phyloP scores from a whole-genome alignment of 2,329 filamentous ascomycete genomes.

The Gliomastix tumulicola region DNA sequence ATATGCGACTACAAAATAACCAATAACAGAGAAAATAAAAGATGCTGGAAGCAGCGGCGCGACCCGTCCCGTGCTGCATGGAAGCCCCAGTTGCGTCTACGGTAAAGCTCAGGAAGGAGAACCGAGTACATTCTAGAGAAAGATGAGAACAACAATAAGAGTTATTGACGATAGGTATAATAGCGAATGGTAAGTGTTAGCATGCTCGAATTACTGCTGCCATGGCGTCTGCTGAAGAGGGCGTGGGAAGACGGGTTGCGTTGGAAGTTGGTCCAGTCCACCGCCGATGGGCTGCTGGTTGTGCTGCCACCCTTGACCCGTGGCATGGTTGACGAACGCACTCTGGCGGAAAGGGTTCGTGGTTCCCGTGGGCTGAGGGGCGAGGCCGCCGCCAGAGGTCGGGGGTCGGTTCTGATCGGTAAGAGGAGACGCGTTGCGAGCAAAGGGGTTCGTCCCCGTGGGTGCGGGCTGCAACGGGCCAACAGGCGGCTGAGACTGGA shows the following conservation, averaged over 20 bases:
- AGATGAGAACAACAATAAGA: not conserved
- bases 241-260: conserved; percentile 79
- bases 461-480: conserved; percentile 38
- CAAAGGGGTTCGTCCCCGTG: conserved; percentile 56
- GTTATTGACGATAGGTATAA: too few species aligned
- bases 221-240: conserved; percentile 59
- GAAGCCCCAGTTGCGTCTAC: too few species aligned
- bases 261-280: conserved; percentile 69
- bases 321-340: conserved; percentile 81
- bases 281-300: conserved; percentile 74
- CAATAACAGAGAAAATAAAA: too few species aligned
- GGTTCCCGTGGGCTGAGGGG: conserved; percentile 74
- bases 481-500: conserved; percentile 31
- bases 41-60: too few species aligned
- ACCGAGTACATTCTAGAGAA: conserved; percentile 4
- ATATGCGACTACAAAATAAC: too few species aligned
- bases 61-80: too few species aligned
- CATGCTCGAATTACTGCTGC: conserved; percentile 47
- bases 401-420: conserved; percentile 33
- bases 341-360: conserved; percentile 95
- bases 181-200: not conserved
- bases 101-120: too few species aligned
- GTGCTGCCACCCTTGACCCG: conserved; percentile 83
- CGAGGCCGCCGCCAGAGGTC: conserved; percentile 37
- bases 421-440: conserved; percentile 30